These are phyloP conservation scores for Dimargaris xerosporica DNA, from an alignment of 192 early-diverging fungal genomes.

Conservation along the genomic window DNA sequence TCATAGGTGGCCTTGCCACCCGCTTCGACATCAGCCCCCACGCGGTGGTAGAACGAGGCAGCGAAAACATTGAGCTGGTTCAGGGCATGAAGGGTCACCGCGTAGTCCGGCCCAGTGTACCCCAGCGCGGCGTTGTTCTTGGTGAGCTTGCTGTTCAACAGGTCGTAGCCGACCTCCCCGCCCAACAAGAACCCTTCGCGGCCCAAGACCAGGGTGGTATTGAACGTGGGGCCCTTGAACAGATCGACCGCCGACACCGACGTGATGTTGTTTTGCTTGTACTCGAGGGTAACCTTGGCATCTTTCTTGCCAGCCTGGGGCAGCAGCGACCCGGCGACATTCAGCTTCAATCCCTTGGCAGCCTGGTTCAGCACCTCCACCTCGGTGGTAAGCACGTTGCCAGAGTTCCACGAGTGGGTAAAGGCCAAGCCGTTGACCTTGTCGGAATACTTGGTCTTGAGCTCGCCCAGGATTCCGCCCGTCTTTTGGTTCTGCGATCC, in stretches of 20 bases:
- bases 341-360: slow-evolving; percentile 94
- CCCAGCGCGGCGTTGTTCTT: slow-evolving; percentile 83
- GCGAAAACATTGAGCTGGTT: slow-evolving; percentile 82
- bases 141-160: slow-evolving; percentile 70
- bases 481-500: slow-evolving; percentile 92
- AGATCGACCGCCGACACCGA: slow-evolving; percentile 79
- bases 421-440: slow-evolving; percentile 85
- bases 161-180: slow-evolving; percentile 89
- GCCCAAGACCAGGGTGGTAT: slow-evolving; percentile 75
- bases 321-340: slow-evolving; percentile 65
- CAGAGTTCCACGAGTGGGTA: slow-evolving; percentile 94
- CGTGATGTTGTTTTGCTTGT: slow-evolving; percentile 93
- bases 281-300: slow-evolving; percentile 70
- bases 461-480: slow-evolving; percentile 83
- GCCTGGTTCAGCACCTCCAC: slow-evolving; percentile 88
- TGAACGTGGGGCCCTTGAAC: slow-evolving; percentile 86
- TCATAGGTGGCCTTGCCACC: slow-evolving; percentile 89
- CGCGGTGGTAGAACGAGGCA: slow-evolving; percentile 94
- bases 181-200: slow-evolving; percentile 81
- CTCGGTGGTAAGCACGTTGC: slow-evolving; percentile 80
- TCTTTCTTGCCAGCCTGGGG: slow-evolving; percentile 70
- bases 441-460: slow-evolving; percentile 97
- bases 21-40: slow-evolving; percentile 80
- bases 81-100: slow-evolving; percentile 73
- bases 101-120: slow-evolving; percentile 76